Conservation (phyloP, 129 eudicot species). For the Centrapalus pauciflorus region DNA sequence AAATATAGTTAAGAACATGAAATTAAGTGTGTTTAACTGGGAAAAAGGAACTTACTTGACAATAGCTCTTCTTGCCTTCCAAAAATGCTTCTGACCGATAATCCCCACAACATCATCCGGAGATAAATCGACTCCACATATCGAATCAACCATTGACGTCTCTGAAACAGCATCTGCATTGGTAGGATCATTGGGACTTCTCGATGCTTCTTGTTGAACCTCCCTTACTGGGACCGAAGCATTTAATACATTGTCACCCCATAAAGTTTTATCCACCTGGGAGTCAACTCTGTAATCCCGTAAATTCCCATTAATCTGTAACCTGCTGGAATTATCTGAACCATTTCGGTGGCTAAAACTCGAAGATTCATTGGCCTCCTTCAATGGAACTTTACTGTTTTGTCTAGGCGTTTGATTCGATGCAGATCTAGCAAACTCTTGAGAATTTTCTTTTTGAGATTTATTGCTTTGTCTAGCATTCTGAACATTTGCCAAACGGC, state of each 20-base stretch:
- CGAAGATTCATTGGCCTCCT: constrained; percentile 32
- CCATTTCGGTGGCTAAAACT: constrained; percentile 11
- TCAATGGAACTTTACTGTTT: constrained; percentile 27
- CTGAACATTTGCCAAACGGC: constrained; percentile 22
- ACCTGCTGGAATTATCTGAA: constrained; percentile 17
- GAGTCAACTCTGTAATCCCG: constrained; percentile 33
- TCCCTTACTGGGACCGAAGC: constrained; percentile 31
- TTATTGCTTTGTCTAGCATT: constrained; percentile 21
- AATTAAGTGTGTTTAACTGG: background rate
- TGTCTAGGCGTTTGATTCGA: constrained; percentile 30
- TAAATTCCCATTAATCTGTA: constrained; percentile 21
- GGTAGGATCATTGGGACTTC: constrained; percentile 36
- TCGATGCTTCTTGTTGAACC: constrained; percentile 30
- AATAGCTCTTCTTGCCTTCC: constrained; percentile 94
- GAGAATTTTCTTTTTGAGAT: constrained; percentile 28
- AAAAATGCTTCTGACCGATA: constrained; percentile 86
- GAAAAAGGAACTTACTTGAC: constrained; percentile 67
- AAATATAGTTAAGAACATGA: background rate
- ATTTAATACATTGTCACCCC: constrained; percentile 32
- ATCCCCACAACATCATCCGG: constrained; percentile 86
- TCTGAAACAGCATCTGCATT: constrained; percentile 68
- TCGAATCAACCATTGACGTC: constrained; percentile 62
- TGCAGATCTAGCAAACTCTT: constrained; percentile 28
- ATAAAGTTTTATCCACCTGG: constrained; percentile 22
- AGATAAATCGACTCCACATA: constrained; percentile 57